These are phyloP conservation scores for Nicotiana otophora DNA, from an alignment of 257 asterid species.

Conservation along the genomic window DNA sequence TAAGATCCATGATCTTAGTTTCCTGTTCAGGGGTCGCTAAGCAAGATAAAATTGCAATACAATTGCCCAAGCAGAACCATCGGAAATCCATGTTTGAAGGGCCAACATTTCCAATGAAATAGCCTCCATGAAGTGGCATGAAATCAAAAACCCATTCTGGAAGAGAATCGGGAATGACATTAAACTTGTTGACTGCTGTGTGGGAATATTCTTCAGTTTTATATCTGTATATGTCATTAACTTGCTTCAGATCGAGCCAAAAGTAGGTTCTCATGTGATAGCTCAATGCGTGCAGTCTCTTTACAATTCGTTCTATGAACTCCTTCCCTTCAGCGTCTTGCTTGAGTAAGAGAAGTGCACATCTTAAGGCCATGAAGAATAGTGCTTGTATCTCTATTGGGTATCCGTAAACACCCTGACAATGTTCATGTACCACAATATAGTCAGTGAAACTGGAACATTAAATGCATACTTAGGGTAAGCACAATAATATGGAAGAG, in stretches of 20 bases:
- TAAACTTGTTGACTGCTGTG: conserved; percentile 54
- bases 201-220: conserved; percentile 54
- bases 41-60: conserved; percentile 46
- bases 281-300: conserved; percentile 49
- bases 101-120: conserved; percentile 45
- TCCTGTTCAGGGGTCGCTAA: conserved; percentile 46
- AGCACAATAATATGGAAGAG: neutral
- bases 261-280: conserved; percentile 47
- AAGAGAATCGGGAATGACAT: conserved; percentile 46
- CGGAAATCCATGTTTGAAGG: conserved; percentile 54
- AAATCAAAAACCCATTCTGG: conserved; percentile 55
- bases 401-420: conserved; percentile 46
- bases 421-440: neutral
- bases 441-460: neutral
- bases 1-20: conserved; percentile 49
- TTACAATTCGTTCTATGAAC: conserved; percentile 30
- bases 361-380: conserved; percentile 51
- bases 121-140: conserved; percentile 45
- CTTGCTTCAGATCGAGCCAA: conserved; percentile 44
- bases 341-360: conserved; percentile 39
- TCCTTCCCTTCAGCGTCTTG: conserved; percentile 37
- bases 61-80: conserved; percentile 53
- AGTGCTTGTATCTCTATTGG: conserved; percentile 55
- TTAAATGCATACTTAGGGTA: neutral
- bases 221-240: conserved; percentile 44